phyloP scores from a whole-genome alignment of 2,329 filamentous ascomycete genomes.

The Ascochyta viciae-villosae region DNA sequence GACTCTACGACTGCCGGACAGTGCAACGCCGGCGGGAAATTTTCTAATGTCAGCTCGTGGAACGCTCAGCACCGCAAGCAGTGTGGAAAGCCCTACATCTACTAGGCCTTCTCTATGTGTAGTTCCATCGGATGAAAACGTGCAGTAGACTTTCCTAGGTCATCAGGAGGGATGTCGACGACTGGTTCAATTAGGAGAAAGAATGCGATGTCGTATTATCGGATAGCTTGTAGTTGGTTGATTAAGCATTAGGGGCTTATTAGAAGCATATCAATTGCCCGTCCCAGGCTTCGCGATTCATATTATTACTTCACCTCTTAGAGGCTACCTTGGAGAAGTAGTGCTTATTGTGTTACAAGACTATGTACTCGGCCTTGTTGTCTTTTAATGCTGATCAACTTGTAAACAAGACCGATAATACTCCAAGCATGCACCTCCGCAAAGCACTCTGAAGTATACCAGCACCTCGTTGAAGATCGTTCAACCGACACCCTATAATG shows the following conservation, averaged over 20 bases:
- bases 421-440: too few species aligned
- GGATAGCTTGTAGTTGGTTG: not conserved
- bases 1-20: conserved; percentile 11
- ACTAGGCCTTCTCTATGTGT: conserved; percentile 8
- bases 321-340: too few species aligned
- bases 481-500: too few species aligned
- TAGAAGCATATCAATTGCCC: not conserved
- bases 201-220: not conserved
- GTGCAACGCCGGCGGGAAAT: conserved; percentile 11
- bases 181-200: conserved; percentile 1
- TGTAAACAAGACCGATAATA: too few species aligned
- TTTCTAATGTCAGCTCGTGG: conserved; percentile 11
- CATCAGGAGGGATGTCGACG: conserved; percentile 6
- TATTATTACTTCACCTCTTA: too few species aligned
- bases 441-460: too few species aligned
- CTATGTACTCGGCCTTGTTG: too few species aligned
- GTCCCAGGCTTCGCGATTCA: not conserved
- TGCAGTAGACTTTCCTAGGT: conserved; percentile 6
- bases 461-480: too few species aligned
- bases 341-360: too few species aligned
- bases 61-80: conserved; percentile 9
- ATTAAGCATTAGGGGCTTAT: not conserved
- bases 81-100: conserved; percentile 12
- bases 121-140: conserved; percentile 3
- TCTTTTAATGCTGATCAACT: too few species aligned